These are phyloP conservation scores for Ustilago curta DNA, from an alignment of 1,284 basidiomycete genomes.

Conservation along the genomic window DNA sequence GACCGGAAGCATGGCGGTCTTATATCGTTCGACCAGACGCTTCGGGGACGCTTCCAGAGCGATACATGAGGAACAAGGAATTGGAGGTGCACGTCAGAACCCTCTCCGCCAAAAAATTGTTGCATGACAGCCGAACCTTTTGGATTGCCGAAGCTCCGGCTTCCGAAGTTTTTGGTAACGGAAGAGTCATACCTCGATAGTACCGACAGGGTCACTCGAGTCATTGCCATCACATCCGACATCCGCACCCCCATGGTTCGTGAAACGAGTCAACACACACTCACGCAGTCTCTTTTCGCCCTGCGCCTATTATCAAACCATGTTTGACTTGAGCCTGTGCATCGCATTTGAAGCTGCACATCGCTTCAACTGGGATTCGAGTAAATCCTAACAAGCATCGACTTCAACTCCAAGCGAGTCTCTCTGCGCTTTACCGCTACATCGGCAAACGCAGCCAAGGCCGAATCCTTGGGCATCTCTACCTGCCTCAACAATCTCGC, in stretches of 20 bases:
- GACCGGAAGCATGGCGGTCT: not conserved
- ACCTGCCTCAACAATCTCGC: slow-evolving; percentile 30
- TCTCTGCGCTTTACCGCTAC: slow-evolving; percentile 41
- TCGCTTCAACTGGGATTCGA: slow-evolving; percentile 24
- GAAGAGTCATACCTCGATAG: slow-evolving; percentile 1
- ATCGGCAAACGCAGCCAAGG: slow-evolving; percentile 42
- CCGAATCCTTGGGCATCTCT: slow-evolving; percentile 42
- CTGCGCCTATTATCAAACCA: too few species aligned
- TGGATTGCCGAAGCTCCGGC: slow-evolving; percentile 17
- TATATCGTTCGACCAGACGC: not conserved
- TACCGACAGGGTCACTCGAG: not conserved
- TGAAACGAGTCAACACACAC: not conserved
- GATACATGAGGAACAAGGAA: too few species aligned
- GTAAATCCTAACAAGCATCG: slow-evolving; percentile 51
- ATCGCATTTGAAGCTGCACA: not conserved
- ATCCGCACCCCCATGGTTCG: too few species aligned
- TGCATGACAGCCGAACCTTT: not conserved
- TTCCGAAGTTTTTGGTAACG: slow-evolving; percentile 7
- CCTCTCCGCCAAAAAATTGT: too few species aligned
- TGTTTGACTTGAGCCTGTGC: too few species aligned
- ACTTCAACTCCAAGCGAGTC: slow-evolving; percentile 41
- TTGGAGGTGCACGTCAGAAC: not conserved
- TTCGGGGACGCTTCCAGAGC: too few species aligned
- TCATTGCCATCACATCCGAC: not conserved
- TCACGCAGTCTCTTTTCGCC: too few species aligned